Conservation (phyloP, 441 rosid genomes). For the Manihot esculenta region DNA sequence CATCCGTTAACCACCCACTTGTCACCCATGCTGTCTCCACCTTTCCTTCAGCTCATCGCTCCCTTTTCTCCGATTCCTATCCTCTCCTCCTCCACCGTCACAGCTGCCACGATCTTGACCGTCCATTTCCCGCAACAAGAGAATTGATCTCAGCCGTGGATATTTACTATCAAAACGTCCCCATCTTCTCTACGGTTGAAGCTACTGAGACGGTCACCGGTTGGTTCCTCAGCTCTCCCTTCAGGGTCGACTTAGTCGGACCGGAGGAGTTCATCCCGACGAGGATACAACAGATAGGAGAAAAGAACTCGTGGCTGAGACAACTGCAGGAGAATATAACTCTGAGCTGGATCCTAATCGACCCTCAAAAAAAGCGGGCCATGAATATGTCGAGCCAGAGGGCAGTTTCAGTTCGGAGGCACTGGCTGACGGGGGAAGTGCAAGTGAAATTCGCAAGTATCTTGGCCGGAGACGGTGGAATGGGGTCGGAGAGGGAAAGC, state of each 20-base stretch:
- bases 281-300: conserved; percentile 14
- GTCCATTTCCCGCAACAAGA: not conserved
- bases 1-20: conserved; percentile 45
- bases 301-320: conserved; percentile 32
- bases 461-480: conserved; percentile 29
- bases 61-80: conserved; percentile 69
- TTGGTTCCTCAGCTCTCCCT: conserved; percentile 66
- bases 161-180: conserved; percentile 38
- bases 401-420: conserved; percentile 56
- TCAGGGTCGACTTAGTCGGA: conserved; percentile 63
- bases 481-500: conserved; percentile 32
- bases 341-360: conserved; percentile 68
- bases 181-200: conserved; percentile 49
- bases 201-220: conserved; percentile 40
- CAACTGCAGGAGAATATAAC: conserved; percentile 47
- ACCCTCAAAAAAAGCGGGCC: conserved; percentile 51
- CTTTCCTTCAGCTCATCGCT: conserved; percentile 59
- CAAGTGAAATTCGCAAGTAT: conserved; percentile 48
- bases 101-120: not conserved
- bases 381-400: conserved; percentile 54
- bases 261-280: conserved; percentile 46
- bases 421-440: conserved; percentile 70
- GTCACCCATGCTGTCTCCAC: conserved; percentile 40
- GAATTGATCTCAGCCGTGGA: conserved; percentile 73
- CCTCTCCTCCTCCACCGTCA: conserved; percentile 41